A percentile compares a stretch with the other conserved stretches of the same genome.
These are phyloP conservation scores for Pleoardoris graminearum DNA, from an alignment of 2,329 filamentous ascomycete species.

Conservation along the genomic window DNA sequence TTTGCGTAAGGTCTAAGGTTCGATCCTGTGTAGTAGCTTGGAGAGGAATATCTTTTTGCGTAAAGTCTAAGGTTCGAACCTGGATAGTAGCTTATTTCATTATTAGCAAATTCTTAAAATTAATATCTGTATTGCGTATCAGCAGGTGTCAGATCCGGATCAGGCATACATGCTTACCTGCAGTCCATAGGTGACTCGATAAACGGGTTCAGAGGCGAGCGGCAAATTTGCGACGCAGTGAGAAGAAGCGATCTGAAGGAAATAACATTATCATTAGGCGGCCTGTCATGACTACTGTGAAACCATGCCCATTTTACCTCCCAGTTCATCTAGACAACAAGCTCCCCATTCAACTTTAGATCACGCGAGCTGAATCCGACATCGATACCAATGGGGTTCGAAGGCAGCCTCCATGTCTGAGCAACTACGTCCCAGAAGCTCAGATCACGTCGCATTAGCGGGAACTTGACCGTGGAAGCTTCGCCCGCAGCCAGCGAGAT, in stretches of 20 bases:
- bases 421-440: conserved; percentile 55
- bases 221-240: no score
- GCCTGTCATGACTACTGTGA: background rate
- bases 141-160: no score
- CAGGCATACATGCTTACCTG: no score
- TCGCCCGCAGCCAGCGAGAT: conserved; percentile 49
- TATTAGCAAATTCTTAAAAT: no score
- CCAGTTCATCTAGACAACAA: conserved; percentile 5
- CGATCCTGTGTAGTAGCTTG: no score
- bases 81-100: no score
- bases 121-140: no score
- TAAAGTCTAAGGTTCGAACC: no score
- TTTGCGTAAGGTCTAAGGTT: no score
- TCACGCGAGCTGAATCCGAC: conserved; percentile 36
- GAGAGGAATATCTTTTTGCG: no score
- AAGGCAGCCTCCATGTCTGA: conserved; percentile 50
- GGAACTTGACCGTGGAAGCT: conserved; percentile 49
- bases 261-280: background rate
- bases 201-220: no score
- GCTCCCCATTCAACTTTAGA: conserved; percentile 16
- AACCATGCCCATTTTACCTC: background rate
- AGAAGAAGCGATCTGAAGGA: background rate
- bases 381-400: conserved; percentile 18
- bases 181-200: no score
- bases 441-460: conserved; percentile 53